Conservation (phyloP, 495 filamentous ascomycete genomes). For the Aspergillus taichungensis region DNA sequence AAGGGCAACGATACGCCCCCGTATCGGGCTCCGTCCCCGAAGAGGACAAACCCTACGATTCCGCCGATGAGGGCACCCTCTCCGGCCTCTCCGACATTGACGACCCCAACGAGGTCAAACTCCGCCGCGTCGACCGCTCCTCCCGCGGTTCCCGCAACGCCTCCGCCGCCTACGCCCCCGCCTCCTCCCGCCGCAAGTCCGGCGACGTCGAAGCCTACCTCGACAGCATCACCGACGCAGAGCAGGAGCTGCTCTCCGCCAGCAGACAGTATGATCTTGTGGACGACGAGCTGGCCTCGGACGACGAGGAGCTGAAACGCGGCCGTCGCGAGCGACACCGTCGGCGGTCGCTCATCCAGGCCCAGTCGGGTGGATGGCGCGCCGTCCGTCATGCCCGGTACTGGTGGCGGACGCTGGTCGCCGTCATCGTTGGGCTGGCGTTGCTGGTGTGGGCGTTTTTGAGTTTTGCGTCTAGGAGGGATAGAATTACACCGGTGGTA, state of each 20-base stretch:
- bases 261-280: constrained; percentile 12
- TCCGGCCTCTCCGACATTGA: constrained; percentile 6
- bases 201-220: constrained; percentile 18
- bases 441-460: constrained; percentile 16
- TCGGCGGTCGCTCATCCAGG: background rate
- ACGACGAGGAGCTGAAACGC: constrained; percentile 5
- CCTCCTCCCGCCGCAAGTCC: constrained; percentile 7
- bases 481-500: constrained; percentile 2
- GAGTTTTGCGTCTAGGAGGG: constrained; percentile 5
- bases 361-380: constrained; percentile 7
- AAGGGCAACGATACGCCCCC: constrained; percentile 1
- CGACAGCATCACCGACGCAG: constrained; percentile 15
- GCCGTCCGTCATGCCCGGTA: constrained; percentile 11
- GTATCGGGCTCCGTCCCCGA: constrained; percentile 11
- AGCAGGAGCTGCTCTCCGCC: constrained; percentile 17
- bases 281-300: constrained; percentile 7
- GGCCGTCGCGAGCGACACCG: constrained; percentile 1
- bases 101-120: constrained; percentile 2
- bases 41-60: constrained; percentile 2
- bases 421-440: constrained; percentile 8
- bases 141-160: constrained; percentile 1
- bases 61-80: constrained; percentile 4
- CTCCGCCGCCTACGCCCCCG: constrained; percentile 8
- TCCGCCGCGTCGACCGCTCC: constrained; percentile 5
- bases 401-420: constrained; percentile 19